Conservation (phyloP, 768 basidiomycete species). For the Butyriboletus loyo region DNA sequence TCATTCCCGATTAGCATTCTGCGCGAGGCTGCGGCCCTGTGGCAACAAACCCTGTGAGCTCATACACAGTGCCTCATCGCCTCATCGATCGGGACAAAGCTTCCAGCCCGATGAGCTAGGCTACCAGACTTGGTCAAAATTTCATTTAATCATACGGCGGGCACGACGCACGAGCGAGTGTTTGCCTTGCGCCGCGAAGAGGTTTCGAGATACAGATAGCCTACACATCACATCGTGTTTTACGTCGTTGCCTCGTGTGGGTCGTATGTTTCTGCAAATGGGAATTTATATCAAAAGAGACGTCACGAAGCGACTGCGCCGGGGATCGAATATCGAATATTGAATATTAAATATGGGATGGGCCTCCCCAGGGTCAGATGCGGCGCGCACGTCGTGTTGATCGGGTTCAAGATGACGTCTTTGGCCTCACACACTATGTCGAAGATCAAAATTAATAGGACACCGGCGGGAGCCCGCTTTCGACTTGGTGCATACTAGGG, state of each 20-base stretch:
- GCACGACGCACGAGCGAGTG: neutral
- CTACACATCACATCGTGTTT: constrained; percentile 9
- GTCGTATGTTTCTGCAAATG: constrained; percentile 4
- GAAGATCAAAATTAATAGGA: neutral
- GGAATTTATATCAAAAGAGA: neutral
- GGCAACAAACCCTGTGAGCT: constrained; percentile 14
- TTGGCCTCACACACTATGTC: neutral
- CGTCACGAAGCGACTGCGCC: constrained; percentile 7
- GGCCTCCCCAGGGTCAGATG: constrained; percentile 1
- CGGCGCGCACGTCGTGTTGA: constrained; percentile 1
- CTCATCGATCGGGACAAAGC: constrained; percentile 10
- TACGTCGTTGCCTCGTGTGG: constrained; percentile 14
- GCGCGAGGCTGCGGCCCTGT: constrained; percentile 8
- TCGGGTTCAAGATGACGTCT: constrained; percentile 7
- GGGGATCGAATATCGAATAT: constrained; percentile 3
- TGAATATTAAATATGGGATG: no score
- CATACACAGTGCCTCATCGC: constrained; percentile 6
- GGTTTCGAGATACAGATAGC: constrained; percentile 10
- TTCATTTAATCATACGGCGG: constrained; percentile 6
- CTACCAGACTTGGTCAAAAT: neutral
- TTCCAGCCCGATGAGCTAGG: constrained; percentile 8
- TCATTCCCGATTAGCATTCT: constrained; percentile 15
- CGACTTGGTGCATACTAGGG: no score
- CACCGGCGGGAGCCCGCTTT: neutral
- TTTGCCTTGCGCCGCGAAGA: neutral